Conservation (phyloP, 805 yeast species). For the Yamadazyma takamatsuzukensis region DNA sequence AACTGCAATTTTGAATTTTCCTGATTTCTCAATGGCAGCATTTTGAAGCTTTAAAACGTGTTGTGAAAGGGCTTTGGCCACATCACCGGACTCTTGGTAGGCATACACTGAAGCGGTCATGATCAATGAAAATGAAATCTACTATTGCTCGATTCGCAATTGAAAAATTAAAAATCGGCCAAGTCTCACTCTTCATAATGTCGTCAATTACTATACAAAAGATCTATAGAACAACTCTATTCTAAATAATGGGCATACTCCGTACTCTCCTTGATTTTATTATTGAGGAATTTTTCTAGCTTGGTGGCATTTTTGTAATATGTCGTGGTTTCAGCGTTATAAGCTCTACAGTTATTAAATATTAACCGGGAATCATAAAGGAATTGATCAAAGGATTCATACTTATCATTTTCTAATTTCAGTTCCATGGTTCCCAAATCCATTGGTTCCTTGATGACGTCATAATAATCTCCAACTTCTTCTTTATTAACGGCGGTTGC, state of each 20-base stretch:
- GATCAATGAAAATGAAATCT: no score
- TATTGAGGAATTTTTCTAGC: conserved; percentile 81
- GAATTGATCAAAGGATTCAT: conserved; percentile 87
- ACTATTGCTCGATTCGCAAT: background rate
- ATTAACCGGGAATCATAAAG: conserved; percentile 83
- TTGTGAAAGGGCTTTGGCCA: conserved; percentile 64
- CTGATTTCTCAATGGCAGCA: conserved; percentile 44
- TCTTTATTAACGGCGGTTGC: conserved; percentile 87
- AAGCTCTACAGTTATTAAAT: conserved; percentile 86
- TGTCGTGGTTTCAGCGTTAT: conserved; percentile 92
- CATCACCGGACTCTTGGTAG: conserved; percentile 51
- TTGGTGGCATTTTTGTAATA: conserved; percentile 93
- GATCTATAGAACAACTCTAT: conserved; percentile 3
- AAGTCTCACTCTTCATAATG: background rate
- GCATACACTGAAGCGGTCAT: conserved; percentile 43
- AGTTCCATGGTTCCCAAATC: conserved; percentile 94
- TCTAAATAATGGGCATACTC: conserved; percentile 85
- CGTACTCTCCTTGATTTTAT: conserved; percentile 83
- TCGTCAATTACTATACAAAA: background rate
- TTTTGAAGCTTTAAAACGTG: conserved; percentile 62
- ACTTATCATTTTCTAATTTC: conserved; percentile 86
- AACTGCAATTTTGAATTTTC: conserved; percentile 68
- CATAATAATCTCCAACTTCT: conserved; percentile 95
- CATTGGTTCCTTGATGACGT: conserved; percentile 97
- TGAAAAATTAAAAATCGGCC: conserved; percentile 1